phyloP scores from a whole-genome alignment of 108 stramenopile species.

The Nitzschia inconspicua region DNA sequence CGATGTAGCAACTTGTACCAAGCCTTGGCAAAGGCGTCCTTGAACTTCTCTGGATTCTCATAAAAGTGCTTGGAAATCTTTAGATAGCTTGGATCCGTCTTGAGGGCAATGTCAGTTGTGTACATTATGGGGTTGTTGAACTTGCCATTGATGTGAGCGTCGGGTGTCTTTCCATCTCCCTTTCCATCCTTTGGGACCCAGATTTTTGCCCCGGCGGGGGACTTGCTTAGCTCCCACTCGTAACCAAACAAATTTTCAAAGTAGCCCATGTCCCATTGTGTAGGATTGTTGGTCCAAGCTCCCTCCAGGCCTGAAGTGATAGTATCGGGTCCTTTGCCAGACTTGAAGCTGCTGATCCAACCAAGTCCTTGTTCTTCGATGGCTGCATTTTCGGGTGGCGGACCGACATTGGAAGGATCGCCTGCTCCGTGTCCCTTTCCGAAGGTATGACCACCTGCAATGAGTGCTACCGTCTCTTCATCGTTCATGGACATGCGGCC shows the following conservation, averaged over 20 bases:
- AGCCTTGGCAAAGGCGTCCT: conserved; percentile 61
- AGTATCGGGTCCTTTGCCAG: conserved; percentile 60
- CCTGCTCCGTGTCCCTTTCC: conserved; percentile 80
- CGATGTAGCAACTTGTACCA: conserved; percentile 78
- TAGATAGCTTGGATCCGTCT: conserved; percentile 62
- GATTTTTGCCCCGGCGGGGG: conserved; percentile 69
- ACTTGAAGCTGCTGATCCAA: conserved; percentile 52
- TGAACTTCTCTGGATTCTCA: conserved; percentile 44
- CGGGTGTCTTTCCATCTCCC: conserved; percentile 47
- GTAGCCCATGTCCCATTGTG: conserved; percentile 72
- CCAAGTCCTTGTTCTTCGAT: conserved; percentile 73
- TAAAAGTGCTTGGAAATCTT: conserved; percentile 51
- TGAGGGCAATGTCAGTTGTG: conserved; percentile 65
- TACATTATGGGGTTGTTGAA: conserved; percentile 70
- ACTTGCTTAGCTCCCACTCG: conserved; percentile 69
- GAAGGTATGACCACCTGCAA: conserved; percentile 82
- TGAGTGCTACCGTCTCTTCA: conserved; percentile 74
- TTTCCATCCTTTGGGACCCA: conserved; percentile 54
- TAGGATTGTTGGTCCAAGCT: conserved; percentile 71
- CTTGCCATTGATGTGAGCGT: conserved; percentile 48
- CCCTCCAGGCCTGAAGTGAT: conserved; percentile 76
- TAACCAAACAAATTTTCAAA: conserved; percentile 59
- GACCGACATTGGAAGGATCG: conserved; percentile 50
- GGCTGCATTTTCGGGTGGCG: conserved; percentile 66
- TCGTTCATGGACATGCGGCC: conserved; percentile 76